These are phyloP conservation scores for Nemania sp. DNA, from an alignment of 2,329 filamentous ascomycete genomes.

Conservation along the genomic window DNA sequence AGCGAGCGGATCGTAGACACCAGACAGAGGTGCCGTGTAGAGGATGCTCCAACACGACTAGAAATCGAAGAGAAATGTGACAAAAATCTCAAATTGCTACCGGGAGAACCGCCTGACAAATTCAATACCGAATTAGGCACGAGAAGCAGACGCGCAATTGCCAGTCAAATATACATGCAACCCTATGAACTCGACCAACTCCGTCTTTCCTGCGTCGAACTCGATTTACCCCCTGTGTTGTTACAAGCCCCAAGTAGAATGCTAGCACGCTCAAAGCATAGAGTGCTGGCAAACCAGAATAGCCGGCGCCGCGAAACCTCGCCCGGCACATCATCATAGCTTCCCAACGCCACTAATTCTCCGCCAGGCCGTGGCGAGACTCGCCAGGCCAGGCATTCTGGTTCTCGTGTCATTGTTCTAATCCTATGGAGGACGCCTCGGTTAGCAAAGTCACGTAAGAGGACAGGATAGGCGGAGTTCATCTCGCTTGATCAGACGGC, in stretches of 20 bases:
- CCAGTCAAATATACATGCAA: slow-evolving; percentile 17
- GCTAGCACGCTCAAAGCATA: not conserved
- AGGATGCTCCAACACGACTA: not conserved
- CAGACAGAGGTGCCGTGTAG: not conserved
- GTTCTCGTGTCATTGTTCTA: slow-evolving; percentile 33
- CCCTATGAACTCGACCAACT: slow-evolving; percentile 17
- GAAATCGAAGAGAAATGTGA: not conserved
- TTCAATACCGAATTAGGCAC: not conserved
- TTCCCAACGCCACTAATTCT: slow-evolving; percentile 33
- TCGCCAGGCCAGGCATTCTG: slow-evolving; percentile 31
- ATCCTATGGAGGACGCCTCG: slow-evolving; percentile 39
- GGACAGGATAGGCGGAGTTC: not conserved
- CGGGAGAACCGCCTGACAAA: not conserved
- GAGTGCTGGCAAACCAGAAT: not conserved
- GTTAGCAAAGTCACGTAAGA: slow-evolving; percentile 33
- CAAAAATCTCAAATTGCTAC: not conserved
- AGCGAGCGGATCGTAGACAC: not conserved
- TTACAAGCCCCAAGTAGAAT: slow-evolving; percentile 13
- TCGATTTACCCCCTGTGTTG: slow-evolving; percentile 9
- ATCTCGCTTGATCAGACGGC: not conserved
- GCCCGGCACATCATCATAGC: slow-evolving; percentile 1
- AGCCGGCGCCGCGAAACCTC: not conserved
- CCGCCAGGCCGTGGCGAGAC: slow-evolving; percentile 33
- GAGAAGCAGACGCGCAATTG: not conserved
- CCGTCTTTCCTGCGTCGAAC: slow-evolving; percentile 14